Evolutionary conservation across 768 basidiomycete species (phyloP).

Genomic region (Russula compacta): DNA sequence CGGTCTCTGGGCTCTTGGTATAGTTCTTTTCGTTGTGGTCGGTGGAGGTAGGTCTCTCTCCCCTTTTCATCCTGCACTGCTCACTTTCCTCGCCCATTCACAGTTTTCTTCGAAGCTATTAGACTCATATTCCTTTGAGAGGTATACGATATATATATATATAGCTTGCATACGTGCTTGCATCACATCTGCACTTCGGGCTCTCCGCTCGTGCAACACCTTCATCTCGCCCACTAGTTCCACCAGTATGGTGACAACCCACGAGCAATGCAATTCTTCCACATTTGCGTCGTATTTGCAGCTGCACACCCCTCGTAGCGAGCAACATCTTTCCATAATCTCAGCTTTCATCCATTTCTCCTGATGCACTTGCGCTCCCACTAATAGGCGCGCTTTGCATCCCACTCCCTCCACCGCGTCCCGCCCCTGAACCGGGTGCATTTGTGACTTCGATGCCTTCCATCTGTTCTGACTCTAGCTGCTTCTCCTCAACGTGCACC

Average conservation of each 20-base stretch:
- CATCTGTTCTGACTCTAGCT: constrained; percentile 76
- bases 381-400: constrained; percentile 55
- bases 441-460: constrained; percentile 52
- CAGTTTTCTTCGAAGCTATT: constrained; percentile 69
- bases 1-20: constrained; percentile 63
- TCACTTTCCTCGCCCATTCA: background rate
- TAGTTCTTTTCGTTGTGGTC: constrained; percentile 67
- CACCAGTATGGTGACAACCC: background rate
- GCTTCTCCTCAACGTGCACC: constrained; percentile 74
- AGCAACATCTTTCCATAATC: background rate
- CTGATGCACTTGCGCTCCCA: constrained; percentile 39
- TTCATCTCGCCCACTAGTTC: background rate
- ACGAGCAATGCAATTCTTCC: background rate
- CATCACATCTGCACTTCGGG: background rate
- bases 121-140: constrained; percentile 56
- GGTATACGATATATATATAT: background rate
- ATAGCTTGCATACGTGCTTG: background rate
- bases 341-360: constrained; percentile 30
- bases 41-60: constrained; percentile 57
- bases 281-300: background rate
- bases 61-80: background rate
- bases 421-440: constrained; percentile 18
- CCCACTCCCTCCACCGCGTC: constrained; percentile 25
- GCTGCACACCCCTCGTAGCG: background rate
- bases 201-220: background rate